A percentile compares a stretch with the other conserved stretches of the same genome.
Evolutionary conservation across 306 rosid species (phyloP).

Genomic region (Cicer judaicum): DNA sequence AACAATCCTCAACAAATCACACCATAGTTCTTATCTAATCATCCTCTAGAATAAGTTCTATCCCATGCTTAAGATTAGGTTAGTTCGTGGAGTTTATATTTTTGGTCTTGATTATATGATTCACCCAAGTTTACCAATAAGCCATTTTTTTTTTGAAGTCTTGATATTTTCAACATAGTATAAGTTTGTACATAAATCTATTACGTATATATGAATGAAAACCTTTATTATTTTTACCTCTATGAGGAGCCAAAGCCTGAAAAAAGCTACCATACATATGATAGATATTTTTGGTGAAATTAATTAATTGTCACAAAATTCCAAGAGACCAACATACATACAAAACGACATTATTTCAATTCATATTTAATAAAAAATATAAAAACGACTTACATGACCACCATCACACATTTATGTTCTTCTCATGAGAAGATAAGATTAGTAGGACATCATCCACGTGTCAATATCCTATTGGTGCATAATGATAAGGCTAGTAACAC

Average conservation of each 20-base stretch:
- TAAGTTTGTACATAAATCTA: too few species aligned
- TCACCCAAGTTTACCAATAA: too few species aligned
- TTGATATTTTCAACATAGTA: too few species aligned
- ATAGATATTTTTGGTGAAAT: conserved; percentile 6
- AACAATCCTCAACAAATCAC: too few species aligned
- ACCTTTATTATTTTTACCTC: too few species aligned
- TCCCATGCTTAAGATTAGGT: too few species aligned
- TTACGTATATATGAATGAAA: too few species aligned
- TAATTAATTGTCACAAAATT: conserved; percentile 33
- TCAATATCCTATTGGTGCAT: conserved; percentile 46
- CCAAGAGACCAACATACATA: conserved; percentile 21
- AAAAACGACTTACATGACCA: conserved; percentile 21
- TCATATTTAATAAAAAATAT: neutral
- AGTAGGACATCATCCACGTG: conserved; percentile 48
- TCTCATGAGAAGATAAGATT: conserved; percentile 51
- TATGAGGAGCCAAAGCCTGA: neutral
- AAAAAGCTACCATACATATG: neutral
- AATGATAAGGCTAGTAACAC: conserved; percentile 49
- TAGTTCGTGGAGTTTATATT: too few species aligned
- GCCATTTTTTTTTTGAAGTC: too few species aligned
- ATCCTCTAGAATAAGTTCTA: too few species aligned
- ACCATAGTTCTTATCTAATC: too few species aligned
- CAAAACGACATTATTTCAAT: neutral
- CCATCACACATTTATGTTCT: conserved; percentile 48
- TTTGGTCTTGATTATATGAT: too few species aligned